A percentile compares a stretch with the other conserved stretches of the same genome.
phyloP scores from a whole-genome alignment of 2,329 filamentous ascomycete species.

The Clarireedia hainanense region DNA sequence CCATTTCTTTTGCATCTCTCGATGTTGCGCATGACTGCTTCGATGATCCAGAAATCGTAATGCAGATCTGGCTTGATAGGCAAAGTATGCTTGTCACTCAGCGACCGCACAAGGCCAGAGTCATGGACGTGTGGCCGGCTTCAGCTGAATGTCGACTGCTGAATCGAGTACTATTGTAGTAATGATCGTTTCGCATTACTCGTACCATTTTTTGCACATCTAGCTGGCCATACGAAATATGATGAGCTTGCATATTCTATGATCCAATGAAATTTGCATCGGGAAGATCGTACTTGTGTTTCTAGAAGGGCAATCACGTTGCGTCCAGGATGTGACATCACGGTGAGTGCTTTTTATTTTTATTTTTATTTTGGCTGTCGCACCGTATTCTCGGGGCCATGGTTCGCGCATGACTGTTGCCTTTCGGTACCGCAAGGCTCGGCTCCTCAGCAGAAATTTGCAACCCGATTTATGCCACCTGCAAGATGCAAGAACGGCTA shows the following conservation, averaged over 20 bases:
- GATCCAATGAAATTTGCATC: background rate
- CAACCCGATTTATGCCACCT: background rate
- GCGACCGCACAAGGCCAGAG: background rate
- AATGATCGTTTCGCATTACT: constrained; percentile 1
- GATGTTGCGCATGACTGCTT: constrained; percentile 6
- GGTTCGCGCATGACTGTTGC: background rate
- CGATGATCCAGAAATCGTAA: constrained; percentile 5
- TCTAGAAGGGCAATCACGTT: background rate
- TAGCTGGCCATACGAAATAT: background rate
- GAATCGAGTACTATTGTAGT: background rate
- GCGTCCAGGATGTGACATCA: background rate
- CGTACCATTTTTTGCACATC: background rate
- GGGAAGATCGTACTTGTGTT: background rate
- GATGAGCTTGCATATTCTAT: background rate
- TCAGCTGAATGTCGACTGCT: background rate
- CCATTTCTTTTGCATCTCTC: background rate
- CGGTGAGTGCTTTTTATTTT: background rate
- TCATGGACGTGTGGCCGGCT: constrained; percentile 1
- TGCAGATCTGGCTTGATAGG: constrained; percentile 1
- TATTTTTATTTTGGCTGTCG: background rate
- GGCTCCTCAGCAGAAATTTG: background rate
- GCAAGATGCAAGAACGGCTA: constrained; percentile 6
- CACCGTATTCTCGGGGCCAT: background rate
- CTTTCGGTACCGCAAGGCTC: background rate
- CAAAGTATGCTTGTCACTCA: background rate